phyloP scores from a whole-genome alignment of 2,329 filamentous ascomycete species.

The Colletotrichum sp. region DNA sequence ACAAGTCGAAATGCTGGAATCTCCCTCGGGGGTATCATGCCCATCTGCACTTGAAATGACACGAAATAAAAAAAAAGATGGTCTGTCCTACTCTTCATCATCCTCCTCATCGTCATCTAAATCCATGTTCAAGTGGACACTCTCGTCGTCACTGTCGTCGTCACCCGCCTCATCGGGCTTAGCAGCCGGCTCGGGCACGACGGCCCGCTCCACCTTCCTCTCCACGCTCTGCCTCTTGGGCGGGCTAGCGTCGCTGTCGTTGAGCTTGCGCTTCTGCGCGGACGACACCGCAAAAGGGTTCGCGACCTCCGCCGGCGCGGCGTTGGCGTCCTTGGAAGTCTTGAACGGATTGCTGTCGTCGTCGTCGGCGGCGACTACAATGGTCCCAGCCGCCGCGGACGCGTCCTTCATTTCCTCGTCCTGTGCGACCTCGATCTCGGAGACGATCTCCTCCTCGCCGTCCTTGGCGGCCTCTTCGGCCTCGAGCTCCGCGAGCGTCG shows the following conservation, averaged over 20 bases:
- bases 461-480: conserved; percentile 50
- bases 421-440: conserved; percentile 38
- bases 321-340: conserved; percentile 25
- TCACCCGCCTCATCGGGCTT: conserved; percentile 34
- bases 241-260: conserved; percentile 28
- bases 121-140: conserved; percentile 65
- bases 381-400: background rate
- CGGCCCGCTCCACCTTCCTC: background rate
- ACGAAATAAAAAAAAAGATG: background rate
- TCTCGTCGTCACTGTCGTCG: conserved; percentile 57
- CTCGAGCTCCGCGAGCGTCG: conserved; percentile 37
- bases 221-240: conserved; percentile 27
- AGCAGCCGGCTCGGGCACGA: background rate
- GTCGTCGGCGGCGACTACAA: background rate
- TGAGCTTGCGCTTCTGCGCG: conserved; percentile 47
- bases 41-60: background rate
- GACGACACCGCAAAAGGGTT: conserved; percentile 15
- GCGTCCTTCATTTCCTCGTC: conserved; percentile 34
- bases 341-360: conserved; percentile 38
- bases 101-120: conserved; percentile 56
- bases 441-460: conserved; percentile 36
- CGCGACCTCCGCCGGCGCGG: conserved; percentile 14
- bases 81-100: conserved; percentile 14
- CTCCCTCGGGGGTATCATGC: conserved; percentile 15
- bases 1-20: background rate